phyloP scores from a whole-genome alignment of 176 grass and related monocot genomes.

The Neostapfia colusana region DNA sequence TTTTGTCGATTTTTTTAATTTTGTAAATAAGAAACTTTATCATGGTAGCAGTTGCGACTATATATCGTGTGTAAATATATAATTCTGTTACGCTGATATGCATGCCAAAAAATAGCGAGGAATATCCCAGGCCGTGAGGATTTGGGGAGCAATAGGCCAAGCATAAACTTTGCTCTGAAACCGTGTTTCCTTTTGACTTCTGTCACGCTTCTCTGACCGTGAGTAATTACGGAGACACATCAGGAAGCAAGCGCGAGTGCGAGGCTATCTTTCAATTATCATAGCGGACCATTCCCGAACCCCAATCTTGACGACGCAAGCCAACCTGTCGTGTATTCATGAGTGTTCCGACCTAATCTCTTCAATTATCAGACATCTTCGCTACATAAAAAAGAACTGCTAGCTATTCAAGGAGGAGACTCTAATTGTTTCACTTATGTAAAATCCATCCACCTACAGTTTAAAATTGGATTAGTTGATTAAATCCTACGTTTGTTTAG shows the following conservation, averaged over 20 bases:
- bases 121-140: background rate
- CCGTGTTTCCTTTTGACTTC: background rate
- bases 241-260: background rate
- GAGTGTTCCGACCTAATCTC: background rate
- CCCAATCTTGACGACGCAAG: constrained; percentile 2
- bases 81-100: too few relatives aligned
- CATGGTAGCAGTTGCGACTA: background rate
- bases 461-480: too few relatives aligned
- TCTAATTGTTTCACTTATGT: background rate
- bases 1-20: background rate
- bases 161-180: background rate
- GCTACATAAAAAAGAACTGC: background rate
- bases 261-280: background rate
- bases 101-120: too few relatives aligned
- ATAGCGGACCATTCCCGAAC: constrained; percentile 15
- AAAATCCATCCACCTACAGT: too few relatives aligned
- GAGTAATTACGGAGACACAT: too few relatives aligned
- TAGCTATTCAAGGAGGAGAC: background rate
- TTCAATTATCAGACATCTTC: background rate
- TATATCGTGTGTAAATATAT: background rate
- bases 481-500: too few relatives aligned
- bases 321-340: background rate
- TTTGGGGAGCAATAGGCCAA: background rate
- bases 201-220: too few relatives aligned
- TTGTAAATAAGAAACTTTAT: background rate